These are phyloP conservation scores for Citrus cavaleriei DNA, from an alignment of 345 rosid genomes.

Conservation along the genomic window DNA sequence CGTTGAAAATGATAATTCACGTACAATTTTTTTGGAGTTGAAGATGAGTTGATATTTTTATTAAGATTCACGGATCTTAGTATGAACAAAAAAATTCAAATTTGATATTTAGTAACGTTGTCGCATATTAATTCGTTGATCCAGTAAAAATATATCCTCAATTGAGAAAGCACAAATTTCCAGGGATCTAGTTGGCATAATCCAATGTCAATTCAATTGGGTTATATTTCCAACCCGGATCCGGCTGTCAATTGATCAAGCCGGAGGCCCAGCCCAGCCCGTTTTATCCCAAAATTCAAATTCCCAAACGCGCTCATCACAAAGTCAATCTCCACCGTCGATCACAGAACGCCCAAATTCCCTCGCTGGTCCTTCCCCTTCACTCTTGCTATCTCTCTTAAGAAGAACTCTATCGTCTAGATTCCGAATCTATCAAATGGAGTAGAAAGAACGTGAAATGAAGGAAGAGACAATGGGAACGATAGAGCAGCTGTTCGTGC, in stretches of 20 bases:
- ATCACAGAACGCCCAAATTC: not conserved
- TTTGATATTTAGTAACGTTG: too few relatives aligned
- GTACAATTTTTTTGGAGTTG: too few relatives aligned
- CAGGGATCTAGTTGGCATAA: too few relatives aligned
- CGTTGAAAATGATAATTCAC: too few relatives aligned
- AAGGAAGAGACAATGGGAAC: conserved; percentile 25
- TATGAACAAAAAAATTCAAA: too few relatives aligned
- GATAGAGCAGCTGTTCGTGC: conserved; percentile 55
- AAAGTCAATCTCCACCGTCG: not conserved
- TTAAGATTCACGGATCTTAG: too few relatives aligned
- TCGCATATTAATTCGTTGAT: too few relatives aligned
- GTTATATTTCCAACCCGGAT: not conserved
- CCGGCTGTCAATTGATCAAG: too few relatives aligned
- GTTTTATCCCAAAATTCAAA: not conserved
- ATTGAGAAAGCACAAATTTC: too few relatives aligned
- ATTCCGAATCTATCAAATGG: conserved; percentile 16
- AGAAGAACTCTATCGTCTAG: conserved; percentile 10
- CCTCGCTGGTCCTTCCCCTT: conserved; percentile 14
- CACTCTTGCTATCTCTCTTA: not conserved
- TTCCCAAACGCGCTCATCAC: not conserved
- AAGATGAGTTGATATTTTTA: too few relatives aligned
- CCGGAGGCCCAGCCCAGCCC: not conserved
- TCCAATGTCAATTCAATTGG: not conserved
- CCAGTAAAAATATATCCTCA: too few relatives aligned
- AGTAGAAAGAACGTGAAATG: not conserved